A percentile compares a stretch with the other conserved stretches of the same genome.
phyloP scores from a whole-genome alignment of 805 yeast genomes.

The Myxozyma vanderwaltii region DNA sequence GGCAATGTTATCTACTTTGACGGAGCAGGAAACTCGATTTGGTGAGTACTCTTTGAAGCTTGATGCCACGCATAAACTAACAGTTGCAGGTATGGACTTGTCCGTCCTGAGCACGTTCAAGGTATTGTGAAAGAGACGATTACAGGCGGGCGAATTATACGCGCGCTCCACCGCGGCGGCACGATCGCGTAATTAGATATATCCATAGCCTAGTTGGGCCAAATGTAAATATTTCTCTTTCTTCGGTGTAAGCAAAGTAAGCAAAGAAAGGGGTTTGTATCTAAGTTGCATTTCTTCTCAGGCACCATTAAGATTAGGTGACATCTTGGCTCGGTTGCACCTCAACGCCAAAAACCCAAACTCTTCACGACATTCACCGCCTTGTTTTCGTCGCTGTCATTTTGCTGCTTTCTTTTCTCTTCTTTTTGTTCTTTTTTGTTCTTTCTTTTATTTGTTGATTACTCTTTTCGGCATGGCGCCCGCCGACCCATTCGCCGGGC shows the following conservation, averaged over 20 bases:
- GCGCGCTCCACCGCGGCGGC: constrained; percentile 51
- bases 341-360: background rate
- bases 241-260: no score
- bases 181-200: background rate
- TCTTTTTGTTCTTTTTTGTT: background rate
- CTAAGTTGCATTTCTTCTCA: no score
- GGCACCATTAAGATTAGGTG: no score
- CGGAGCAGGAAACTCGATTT: constrained; percentile 45
- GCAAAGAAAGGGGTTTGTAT: no score
- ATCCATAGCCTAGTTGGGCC: no score
- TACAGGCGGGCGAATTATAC: constrained; percentile 51
- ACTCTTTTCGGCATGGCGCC: constrained; percentile 9
- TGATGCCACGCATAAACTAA: no score
- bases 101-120: constrained; percentile 65
- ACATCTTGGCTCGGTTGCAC: no score
- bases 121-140: constrained; percentile 63
- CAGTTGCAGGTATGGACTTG: constrained; percentile 75
- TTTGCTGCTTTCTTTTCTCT: background rate
- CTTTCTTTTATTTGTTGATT: background rate
- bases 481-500: constrained; percentile 16
- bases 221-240: background rate
- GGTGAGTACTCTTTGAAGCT: constrained; percentile 19
- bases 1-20: constrained; percentile 70
- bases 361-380: no score
- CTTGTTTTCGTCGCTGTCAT: background rate